phyloP scores from a whole-genome alignment of 2,329 filamentous ascomycete species.

The Diaporthe ampelina region DNA sequence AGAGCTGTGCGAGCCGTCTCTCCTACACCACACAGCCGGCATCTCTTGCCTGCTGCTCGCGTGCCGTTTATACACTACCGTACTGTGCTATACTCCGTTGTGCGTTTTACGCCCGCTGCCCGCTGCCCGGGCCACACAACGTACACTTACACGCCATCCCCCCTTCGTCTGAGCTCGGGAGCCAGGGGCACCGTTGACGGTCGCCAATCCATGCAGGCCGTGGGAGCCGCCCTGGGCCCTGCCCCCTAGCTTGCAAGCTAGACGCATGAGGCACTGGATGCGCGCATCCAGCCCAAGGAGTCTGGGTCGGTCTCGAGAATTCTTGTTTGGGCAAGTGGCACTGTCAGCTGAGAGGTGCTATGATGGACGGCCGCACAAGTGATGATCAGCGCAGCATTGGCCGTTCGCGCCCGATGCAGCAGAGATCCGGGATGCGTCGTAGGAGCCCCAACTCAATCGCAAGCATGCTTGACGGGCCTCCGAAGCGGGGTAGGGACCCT shows the following conservation, averaged over 20 bases:
- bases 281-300: slow-evolving; percentile 24
- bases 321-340: slow-evolving; percentile 32
- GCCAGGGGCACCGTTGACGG: slow-evolving; percentile 25
- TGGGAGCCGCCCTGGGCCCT: slow-evolving; percentile 17
- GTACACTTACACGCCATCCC: neutral
- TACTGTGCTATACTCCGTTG: neutral
- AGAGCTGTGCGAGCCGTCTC: neutral
- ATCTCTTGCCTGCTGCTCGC: neutral
- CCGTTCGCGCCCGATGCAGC: slow-evolving; percentile 19
- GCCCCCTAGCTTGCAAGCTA: neutral
- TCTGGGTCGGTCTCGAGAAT: slow-evolving; percentile 18
- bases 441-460: slow-evolving; percentile 29
- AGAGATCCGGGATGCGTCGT: slow-evolving; percentile 13
- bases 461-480: slow-evolving; percentile 26
- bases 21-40: neutral
- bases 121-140: slow-evolving; percentile 5
- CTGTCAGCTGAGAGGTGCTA: slow-evolving; percentile 29
- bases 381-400: slow-evolving; percentile 22
- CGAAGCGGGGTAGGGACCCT: slow-evolving; percentile 26
- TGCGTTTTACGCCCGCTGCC: slow-evolving; percentile 1
- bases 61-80: neutral
- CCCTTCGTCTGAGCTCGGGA: neutral
- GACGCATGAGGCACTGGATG: slow-evolving; percentile 26
- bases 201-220: neutral
- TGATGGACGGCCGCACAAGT: slow-evolving; percentile 9